Base-by-base conservation (phyloP, 139 green algal species). In the Haematococcus sp. region DNA sequence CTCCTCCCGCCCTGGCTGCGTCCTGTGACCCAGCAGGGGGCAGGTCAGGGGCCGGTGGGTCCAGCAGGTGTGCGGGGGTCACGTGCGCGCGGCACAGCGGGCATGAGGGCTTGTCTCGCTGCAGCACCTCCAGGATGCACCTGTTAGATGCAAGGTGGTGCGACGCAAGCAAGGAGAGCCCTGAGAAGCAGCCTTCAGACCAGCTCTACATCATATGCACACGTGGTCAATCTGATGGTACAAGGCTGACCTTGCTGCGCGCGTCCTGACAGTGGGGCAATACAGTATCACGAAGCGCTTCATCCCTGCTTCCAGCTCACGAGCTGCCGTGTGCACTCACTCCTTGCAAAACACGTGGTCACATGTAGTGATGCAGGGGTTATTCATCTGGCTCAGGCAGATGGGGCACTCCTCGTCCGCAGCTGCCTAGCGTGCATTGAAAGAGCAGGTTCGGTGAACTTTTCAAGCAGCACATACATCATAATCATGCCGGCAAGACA, bases 321-420 rank as follows among this genome's bases (percentile, higher is more conserved):
- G n/a, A n/a, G n/a, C n/a, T n/a, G n/a, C n/a, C n/a, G n/a, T n/a
- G n/a, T n/a, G n/a, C n/a, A 40, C 70, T 55, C 74, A 85, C 76
- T 59, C 46, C 28, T 71, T 72, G 75, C 84, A 89, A 75, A 81
- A 89, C n/a, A 85, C 66, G 72, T 91, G 87, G 28, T 63, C 64
- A 71, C 87, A 91, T 5, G 40, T 64, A 0, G 87, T 91, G 76
- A 91, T 89, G 76, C 65, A 77, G 0, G 87, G 82, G 27, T 20
- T 1, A 27, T 65, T 51, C n/a, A 89, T 46, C 17, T 70, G 67
- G 35, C 73, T 67, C 64, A 91, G 64, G 74, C 86, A 91, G 25
- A 90, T 75, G 23, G 82, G 54, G 78, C 87, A 91, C 63, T 91
- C 87, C 46, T 90, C 81, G 30, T 73, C 44, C 17, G 22, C 46